phyloP scores from a whole-genome alignment of 2,329 filamentous ascomycete species.

The Amylocarpus encephaloides region DNA sequence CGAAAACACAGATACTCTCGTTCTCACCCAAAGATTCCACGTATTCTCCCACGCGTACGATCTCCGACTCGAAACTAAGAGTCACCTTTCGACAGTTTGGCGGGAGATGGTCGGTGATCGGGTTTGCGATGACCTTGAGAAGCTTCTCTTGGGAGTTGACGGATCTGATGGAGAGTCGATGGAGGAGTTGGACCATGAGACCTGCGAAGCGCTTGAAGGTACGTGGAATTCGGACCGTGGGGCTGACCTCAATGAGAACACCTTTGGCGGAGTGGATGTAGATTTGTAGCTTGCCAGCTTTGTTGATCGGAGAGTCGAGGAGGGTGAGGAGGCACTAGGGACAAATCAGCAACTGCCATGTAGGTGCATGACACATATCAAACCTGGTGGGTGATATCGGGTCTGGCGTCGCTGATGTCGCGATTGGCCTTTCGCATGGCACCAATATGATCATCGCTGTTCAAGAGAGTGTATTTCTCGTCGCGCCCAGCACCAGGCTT shows the following conservation, averaged over 20 bases:
- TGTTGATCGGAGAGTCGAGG: conserved; percentile 97
- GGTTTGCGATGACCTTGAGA: conserved; percentile 94
- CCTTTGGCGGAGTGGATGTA: conserved; percentile 98
- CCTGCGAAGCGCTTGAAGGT: conserved; percentile 99
- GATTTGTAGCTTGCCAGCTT: conserved; percentile 93
- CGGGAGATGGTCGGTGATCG: conserved; percentile 92
- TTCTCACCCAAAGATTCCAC: conserved; percentile 70
- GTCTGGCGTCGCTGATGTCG: conserved; percentile 94
- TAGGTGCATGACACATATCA: conserved; percentile 30
- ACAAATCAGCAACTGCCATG: conserved; percentile 23
- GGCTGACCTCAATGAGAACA: conserved; percentile 94
- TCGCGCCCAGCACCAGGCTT: conserved; percentile 56
- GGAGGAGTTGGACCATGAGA: conserved; percentile 95
- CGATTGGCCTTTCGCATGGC: conserved; percentile 99
- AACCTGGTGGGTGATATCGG: conserved; percentile 98
- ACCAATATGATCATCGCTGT: conserved; percentile 98
- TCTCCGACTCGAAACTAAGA: conserved; percentile 83
- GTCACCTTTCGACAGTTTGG: conserved; percentile 98
- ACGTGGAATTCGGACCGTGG: conserved; percentile 93
- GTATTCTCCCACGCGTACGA: conserved; percentile 85
- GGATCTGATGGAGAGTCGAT: conserved; percentile 90
- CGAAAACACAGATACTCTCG: conserved; percentile 95
- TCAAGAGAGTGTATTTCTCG: conserved; percentile 95
- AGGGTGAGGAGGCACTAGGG: conserved; percentile 88
- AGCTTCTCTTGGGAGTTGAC: conserved; percentile 97